A percentile compares a stretch with the other conserved stretches of the same genome.
phyloP scores from a whole-genome alignment of 441 rosid genomes.

The Raphanus hybrid region DNA sequence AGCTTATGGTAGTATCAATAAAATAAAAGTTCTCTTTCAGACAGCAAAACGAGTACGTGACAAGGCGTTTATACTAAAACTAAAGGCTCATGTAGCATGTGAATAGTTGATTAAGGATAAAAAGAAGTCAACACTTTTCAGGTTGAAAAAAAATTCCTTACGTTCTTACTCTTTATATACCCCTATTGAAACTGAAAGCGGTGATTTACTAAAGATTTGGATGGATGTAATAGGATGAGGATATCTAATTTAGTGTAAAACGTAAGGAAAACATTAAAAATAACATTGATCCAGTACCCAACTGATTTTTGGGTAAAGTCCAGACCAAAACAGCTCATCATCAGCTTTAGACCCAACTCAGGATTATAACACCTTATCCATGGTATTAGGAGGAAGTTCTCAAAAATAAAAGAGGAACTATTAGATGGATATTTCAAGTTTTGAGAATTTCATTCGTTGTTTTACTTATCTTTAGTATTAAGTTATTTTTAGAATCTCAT shows the following conservation, averaged over 20 bases:
- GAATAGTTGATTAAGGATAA: constrained; percentile 18
- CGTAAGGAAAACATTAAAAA: background rate
- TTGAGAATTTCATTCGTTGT: background rate
- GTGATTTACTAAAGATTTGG: constrained; percentile 16
- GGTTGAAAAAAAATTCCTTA: constrained; percentile 7
- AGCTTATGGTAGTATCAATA: constrained; percentile 26
- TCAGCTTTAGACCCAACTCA: background rate
- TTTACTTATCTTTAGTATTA: background rate
- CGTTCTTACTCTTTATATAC: background rate
- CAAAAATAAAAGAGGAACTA: background rate
- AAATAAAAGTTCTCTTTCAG: constrained; percentile 20
- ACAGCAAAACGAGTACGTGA: constrained; percentile 12
- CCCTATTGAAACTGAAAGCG: background rate
- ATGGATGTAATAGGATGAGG: constrained; percentile 1
- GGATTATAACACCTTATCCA: background rate
- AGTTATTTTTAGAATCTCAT: background rate
- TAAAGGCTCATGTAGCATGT: constrained; percentile 32
- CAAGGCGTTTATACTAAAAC: constrained; percentile 1
- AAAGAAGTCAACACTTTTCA: constrained; percentile 14
- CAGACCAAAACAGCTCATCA: background rate
- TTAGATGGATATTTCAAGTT: background rate
- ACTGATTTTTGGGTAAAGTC: background rate
- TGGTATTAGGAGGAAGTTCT: background rate
- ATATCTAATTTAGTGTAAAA: background rate
- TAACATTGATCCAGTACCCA: background rate